Percentiles rank a stretch among this genome's conserved stretches.
Evolutionary conservation across 129 eudicot genomes (phyloP).

Genomic region (Pseudognaphalium luteoalbum): DNA sequence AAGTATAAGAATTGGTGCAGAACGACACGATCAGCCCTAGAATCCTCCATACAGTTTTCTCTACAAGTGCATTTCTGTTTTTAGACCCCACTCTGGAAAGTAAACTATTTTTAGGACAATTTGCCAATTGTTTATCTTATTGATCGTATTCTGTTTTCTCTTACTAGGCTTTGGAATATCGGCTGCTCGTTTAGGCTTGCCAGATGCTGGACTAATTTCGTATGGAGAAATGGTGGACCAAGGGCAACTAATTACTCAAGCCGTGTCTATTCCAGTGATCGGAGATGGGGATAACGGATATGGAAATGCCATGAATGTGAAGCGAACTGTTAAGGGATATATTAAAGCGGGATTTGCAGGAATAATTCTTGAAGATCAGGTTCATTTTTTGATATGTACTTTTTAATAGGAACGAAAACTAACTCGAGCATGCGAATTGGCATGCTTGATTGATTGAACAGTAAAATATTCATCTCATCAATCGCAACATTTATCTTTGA

Average conservation of each 20-base stretch:
- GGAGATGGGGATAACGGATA: constrained; percentile 98
- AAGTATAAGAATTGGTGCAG: too few relatives aligned
- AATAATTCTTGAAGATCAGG: constrained; percentile 96
- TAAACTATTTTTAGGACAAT: not conserved
- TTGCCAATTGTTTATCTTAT: not conserved
- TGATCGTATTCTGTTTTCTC: not conserved
- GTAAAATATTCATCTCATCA: not conserved
- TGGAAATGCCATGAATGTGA: constrained; percentile 92
- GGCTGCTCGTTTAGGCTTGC: constrained; percentile 85
- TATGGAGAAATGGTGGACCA: constrained; percentile 97
- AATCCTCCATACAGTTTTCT: too few relatives aligned
- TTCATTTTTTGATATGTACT: constrained; percentile 23
- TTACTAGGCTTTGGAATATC: constrained; percentile 83
- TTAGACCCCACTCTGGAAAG: not conserved
- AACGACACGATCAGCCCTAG: too few relatives aligned
- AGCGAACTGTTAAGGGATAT: constrained; percentile 89
- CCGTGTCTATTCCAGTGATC: constrained; percentile 85
- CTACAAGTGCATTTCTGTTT: too few relatives aligned
- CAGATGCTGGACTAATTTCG: constrained; percentile 86
- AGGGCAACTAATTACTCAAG: constrained; percentile 72
- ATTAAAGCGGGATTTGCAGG: constrained; percentile 94
- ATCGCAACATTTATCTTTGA: not conserved
- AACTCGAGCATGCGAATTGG: not conserved
- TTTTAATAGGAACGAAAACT: not conserved
- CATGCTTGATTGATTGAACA: not conserved